phyloP scores from a whole-genome alignment of 148 eudicot genomes.

The Rhododendron kiyosumense region DNA sequence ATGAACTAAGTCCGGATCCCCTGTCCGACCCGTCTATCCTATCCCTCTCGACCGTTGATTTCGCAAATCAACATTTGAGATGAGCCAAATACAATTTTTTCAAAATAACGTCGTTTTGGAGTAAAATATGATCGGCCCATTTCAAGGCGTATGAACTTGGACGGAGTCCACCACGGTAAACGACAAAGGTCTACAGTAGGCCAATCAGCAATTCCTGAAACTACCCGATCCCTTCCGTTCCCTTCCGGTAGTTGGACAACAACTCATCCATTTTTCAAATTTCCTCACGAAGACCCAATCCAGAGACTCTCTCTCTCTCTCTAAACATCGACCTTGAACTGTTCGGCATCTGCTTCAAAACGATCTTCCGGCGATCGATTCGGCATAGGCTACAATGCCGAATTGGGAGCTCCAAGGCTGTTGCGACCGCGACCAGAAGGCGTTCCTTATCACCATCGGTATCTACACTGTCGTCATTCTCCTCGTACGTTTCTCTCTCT shows the following conservation, averaged over 20 bases:
- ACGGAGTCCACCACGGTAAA: background rate
- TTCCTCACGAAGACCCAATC: background rate
- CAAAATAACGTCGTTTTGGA: too few species aligned
- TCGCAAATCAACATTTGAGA: too few species aligned
- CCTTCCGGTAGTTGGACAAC: background rate
- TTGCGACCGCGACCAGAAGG: constrained; percentile 58
- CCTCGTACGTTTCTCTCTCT: constrained; percentile 32
- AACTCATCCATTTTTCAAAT: background rate
- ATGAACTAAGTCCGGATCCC: too few species aligned
- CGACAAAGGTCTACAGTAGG: background rate
- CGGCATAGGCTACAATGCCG: constrained; percentile 23
- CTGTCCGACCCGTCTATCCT: too few species aligned
- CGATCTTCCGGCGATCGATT: constrained; percentile 1
- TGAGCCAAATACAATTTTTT: too few species aligned
- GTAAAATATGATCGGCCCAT: too few species aligned
- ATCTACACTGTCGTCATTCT: constrained; percentile 64
- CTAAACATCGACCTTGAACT: background rate
- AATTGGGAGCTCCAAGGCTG: constrained; percentile 77
- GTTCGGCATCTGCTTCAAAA: background rate
- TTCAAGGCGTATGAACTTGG: too few species aligned
- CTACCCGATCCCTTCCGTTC: background rate
- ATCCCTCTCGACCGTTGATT: too few species aligned
- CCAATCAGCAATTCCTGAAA: background rate
- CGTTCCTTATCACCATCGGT: constrained; percentile 57
- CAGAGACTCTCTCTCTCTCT: background rate